Conservation (phyloP, 2,329 filamentous ascomycete genomes). For the Penicillium sp. region DNA sequence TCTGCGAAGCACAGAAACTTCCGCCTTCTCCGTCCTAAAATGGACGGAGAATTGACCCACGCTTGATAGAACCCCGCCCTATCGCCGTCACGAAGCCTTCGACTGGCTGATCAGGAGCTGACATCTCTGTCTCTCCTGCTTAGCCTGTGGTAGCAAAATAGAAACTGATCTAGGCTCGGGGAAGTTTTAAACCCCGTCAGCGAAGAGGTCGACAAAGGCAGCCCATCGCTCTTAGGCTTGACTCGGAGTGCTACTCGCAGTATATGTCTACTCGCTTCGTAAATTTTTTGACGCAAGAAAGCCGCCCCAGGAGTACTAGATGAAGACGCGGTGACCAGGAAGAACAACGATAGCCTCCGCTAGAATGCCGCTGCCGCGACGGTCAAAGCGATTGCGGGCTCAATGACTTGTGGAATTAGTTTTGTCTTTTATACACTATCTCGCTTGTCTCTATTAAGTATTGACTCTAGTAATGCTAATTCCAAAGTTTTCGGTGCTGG, state of each 20-base stretch:
- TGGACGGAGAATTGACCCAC: background rate
- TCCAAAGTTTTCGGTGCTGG: no score
- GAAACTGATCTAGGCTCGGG: background rate
- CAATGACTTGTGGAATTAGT: background rate
- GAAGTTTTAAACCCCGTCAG: background rate
- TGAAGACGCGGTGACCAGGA: background rate
- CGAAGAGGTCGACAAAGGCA: background rate
- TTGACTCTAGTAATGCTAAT: no score
- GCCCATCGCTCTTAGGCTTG: background rate
- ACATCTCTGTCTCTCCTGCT: background rate
- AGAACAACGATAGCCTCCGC: background rate
- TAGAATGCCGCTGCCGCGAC: background rate
- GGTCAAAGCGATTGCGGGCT: background rate
- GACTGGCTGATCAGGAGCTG: background rate
- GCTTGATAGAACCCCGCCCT: background rate
- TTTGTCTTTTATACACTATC: no score
- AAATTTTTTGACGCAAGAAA: background rate
- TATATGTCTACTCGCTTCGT: background rate
- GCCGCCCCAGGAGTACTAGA: background rate
- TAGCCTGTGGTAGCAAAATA: background rate
- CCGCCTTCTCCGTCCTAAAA: background rate
- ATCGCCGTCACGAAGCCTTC: background rate
- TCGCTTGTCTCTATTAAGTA: no score
- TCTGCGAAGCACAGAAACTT: background rate
- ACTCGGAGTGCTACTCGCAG: background rate